phyloP scores from a whole-genome alignment of 2,329 filamentous ascomycete genomes.

The Pseudocercospora fijiensis region DNA sequence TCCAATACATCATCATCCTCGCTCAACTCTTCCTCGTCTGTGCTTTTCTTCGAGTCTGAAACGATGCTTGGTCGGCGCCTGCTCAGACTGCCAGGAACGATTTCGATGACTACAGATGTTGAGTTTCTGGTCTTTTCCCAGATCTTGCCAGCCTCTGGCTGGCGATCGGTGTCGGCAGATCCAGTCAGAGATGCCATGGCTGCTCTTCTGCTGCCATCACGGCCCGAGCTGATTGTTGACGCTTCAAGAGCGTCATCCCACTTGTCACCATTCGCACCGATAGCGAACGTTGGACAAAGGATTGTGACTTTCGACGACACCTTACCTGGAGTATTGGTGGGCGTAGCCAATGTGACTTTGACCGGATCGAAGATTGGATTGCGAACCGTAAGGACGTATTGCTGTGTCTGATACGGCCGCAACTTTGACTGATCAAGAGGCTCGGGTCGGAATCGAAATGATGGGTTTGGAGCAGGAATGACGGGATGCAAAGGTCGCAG shows the following conservation, averaged over 20 bases:
- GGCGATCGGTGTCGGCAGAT: conserved; percentile 53
- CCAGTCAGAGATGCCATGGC: conserved; percentile 37
- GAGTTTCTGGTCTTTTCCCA: conserved; percentile 93
- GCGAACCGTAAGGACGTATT: conserved; percentile 85
- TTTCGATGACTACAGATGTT: conserved; percentile 90
- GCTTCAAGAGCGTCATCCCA: conserved; percentile 81
- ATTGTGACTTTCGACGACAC: conserved; percentile 82
- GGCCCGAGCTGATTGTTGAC: conserved; percentile 22
- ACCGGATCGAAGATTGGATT: conserved; percentile 94
- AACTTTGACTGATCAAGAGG: conserved; percentile 21
- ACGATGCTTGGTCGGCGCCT: conserved; percentile 35
- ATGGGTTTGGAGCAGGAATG: conserved; percentile 25
- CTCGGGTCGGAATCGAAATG: conserved; percentile 30
- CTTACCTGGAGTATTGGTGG: conserved; percentile 72
- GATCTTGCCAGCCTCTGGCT: conserved; percentile 87
- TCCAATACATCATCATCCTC: conserved; percentile 70
- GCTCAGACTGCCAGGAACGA: conserved; percentile 60
- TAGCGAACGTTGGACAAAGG: conserved; percentile 88
- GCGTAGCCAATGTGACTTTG: conserved; percentile 82
- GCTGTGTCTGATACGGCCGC: conserved; percentile 55
- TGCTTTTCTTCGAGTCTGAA: conserved; percentile 36
- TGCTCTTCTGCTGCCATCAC: conserved; percentile 33
- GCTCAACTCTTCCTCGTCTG: conserved; percentile 43
- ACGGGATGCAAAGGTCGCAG: conserved; percentile 58
- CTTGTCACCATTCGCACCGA: conserved; percentile 83